Conservation (phyloP, 805 yeast species). For the Candida maltosa region DNA sequence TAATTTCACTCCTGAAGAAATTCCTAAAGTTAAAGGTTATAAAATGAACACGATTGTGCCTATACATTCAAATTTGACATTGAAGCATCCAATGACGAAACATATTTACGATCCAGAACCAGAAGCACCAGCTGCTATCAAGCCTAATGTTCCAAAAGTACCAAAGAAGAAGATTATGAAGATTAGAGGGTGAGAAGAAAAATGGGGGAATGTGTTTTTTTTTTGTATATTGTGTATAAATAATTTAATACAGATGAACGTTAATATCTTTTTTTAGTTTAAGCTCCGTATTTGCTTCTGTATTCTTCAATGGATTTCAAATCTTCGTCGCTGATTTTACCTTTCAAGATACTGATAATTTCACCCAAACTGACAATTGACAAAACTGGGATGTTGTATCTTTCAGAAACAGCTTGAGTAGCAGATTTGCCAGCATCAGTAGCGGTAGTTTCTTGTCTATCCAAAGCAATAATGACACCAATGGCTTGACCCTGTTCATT, state of each 20-base stretch:
- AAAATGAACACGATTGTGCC: slow-evolving; percentile 86
- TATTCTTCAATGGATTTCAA: slow-evolving; percentile 57
- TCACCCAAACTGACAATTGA: slow-evolving; percentile 76
- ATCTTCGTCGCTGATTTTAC: slow-evolving; percentile 56
- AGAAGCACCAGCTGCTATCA: slow-evolving; percentile 28
- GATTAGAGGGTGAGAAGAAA: slow-evolving; percentile 46
- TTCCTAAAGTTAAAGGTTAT: slow-evolving; percentile 83
- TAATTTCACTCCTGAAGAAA: slow-evolving; percentile 49
- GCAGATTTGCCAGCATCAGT: slow-evolving; percentile 64
- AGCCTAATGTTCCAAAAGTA: slow-evolving; percentile 31
- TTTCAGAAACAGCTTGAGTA: slow-evolving; percentile 71
- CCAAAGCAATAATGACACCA: slow-evolving; percentile 88
- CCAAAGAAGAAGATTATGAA: slow-evolving; percentile 61
- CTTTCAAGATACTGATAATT: slow-evolving; percentile 61
- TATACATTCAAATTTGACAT: slow-evolving; percentile 72
- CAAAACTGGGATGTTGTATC: slow-evolving; percentile 77
- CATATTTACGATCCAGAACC: slow-evolving; percentile 58
- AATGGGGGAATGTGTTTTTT: too few relatives aligned
- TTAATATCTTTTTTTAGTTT: slow-evolving; percentile 4
- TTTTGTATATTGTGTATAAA: slow-evolving; percentile 1
- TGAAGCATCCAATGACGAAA: slow-evolving; percentile 82
- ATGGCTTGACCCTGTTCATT: slow-evolving; percentile 69
- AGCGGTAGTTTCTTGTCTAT: slow-evolving; percentile 87
- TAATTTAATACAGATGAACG: neutral
- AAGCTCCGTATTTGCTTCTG: slow-evolving; percentile 48